A percentile compares a stretch with the other conserved stretches of the same genome.
phyloP scores from a whole-genome alignment of 1,139 yeast species.

The Saccharomyces uvarum region DNA sequence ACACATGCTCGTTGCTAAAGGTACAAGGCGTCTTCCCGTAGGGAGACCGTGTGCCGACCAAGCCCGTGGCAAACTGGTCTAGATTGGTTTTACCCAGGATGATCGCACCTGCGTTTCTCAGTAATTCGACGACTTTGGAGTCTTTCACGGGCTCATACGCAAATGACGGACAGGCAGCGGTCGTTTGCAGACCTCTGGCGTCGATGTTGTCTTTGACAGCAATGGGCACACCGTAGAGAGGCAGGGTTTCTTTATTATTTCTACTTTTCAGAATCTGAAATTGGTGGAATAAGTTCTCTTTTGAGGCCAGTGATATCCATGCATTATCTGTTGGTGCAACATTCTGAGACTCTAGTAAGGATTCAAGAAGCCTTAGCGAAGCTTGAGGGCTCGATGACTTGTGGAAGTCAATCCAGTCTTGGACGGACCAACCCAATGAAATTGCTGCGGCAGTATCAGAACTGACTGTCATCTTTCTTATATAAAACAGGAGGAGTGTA shows the following conservation, averaged over 20 bases:
- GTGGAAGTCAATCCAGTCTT: constrained; percentile 70
- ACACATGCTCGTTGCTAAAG: constrained; percentile 65
- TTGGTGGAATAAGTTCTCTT: constrained; percentile 58
- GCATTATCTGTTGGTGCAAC: constrained; percentile 61
- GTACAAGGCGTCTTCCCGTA: constrained; percentile 82
- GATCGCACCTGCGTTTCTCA: constrained; percentile 82
- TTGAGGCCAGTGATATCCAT: constrained; percentile 74
- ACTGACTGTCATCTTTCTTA: constrained; percentile 5
- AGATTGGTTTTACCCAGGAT: constrained; percentile 86
- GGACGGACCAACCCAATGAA: constrained; percentile 50
- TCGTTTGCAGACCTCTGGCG: constrained; percentile 70
- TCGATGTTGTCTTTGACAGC: constrained; percentile 95
- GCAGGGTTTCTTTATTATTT: constrained; percentile 40
- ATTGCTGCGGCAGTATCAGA: not conserved
- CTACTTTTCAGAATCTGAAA: constrained; percentile 69
- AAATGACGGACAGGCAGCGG: constrained; percentile 91
- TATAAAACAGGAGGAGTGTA: not conserved
- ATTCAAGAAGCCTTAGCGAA: constrained; percentile 45
- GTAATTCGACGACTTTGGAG: constrained; percentile 60
- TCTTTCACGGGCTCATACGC: constrained; percentile 60
- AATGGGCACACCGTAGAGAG: constrained; percentile 78
- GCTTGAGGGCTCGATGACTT: constrained; percentile 51
- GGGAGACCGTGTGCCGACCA: constrained; percentile 91
- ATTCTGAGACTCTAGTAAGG: constrained; percentile 43
- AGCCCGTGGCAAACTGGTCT: constrained; percentile 95